Percentiles rank a stretch among this genome's conserved stretches.
Evolutionary conservation across 2,329 filamentous ascomycete genomes (phyloP).

Genomic region (Arthrinium puccinioides): DNA sequence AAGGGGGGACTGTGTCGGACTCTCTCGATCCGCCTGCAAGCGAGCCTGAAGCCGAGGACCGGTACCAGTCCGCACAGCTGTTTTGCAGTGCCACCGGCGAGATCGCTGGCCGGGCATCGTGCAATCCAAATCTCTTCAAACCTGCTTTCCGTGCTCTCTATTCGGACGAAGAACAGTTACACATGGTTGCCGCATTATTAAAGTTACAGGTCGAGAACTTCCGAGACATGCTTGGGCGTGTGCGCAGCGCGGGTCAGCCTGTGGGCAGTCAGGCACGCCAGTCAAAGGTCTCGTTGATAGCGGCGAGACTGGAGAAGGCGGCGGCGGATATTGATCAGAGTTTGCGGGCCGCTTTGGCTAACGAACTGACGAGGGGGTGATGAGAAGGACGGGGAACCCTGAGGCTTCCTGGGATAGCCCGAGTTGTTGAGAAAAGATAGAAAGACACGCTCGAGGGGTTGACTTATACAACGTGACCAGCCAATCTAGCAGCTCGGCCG

Average conservation of each 20-base stretch:
- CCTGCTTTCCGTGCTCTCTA: conserved; percentile 16
- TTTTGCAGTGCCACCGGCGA: conserved; percentile 9
- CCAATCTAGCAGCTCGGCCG: no score
- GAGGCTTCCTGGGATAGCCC: no score
- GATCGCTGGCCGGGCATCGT: conserved; percentile 6
- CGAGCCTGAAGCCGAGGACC: conserved; percentile 16
- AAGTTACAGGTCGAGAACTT: conserved; percentile 18
- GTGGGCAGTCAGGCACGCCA: conserved; percentile 7
- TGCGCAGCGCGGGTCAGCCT: conserved; percentile 6
- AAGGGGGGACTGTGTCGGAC: no score
- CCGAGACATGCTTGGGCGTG: conserved; percentile 12
- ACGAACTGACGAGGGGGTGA: no score
- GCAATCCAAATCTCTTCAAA: conserved; percentile 19
- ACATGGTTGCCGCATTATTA: conserved; percentile 19
- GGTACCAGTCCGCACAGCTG: conserved; percentile 19
- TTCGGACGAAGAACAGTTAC: conserved; percentile 20
- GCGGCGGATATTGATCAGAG: conserved; percentile 4
- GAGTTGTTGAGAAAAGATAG: no score
- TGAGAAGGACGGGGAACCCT: no score
- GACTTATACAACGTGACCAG: no score
- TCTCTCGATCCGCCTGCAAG: background rate
- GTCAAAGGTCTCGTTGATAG: conserved; percentile 10
- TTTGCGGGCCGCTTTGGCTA: no score
- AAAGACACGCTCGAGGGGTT: no score
- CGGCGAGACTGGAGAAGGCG: conserved; percentile 8